Conservation (phyloP, 2,329 filamentous ascomycete species). For the Colletotrichum horii region DNA sequence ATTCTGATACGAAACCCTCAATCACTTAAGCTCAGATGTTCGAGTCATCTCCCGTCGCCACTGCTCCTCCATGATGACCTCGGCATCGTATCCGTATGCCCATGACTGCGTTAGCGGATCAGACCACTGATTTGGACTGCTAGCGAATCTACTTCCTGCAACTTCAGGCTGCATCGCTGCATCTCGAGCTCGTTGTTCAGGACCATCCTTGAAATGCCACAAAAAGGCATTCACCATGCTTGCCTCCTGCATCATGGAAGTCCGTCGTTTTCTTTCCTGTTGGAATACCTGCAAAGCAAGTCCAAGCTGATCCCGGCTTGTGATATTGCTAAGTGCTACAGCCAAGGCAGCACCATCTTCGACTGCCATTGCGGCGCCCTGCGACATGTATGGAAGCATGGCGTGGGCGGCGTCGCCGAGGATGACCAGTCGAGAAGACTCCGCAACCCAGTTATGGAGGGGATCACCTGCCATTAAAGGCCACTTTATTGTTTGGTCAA, state of each 20-base stretch:
- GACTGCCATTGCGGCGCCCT: constrained; percentile 62
- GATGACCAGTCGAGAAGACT: constrained; percentile 60
- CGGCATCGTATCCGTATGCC: constrained; percentile 55
- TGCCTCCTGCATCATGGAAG: constrained; percentile 63
- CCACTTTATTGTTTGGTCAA: constrained; percentile 38
- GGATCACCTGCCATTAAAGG: constrained; percentile 30
- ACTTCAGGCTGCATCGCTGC: constrained; percentile 45
- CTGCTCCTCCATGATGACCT: constrained; percentile 36
- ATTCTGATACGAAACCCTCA: too few species aligned
- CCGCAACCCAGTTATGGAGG: constrained; percentile 55
- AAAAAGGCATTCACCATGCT: constrained; percentile 56
- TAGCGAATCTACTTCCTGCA: constrained; percentile 35
- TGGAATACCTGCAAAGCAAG: constrained; percentile 55
- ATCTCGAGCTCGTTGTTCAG: constrained; percentile 45
- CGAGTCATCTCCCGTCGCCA: constrained; percentile 23
- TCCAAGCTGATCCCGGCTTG: constrained; percentile 34
- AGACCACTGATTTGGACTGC: constrained; percentile 53
- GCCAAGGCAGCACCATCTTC: constrained; percentile 66
- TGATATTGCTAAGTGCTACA: constrained; percentile 54
- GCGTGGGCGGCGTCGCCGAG: constrained; percentile 70
- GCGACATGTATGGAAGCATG: constrained; percentile 66
- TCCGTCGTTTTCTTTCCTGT: constrained; percentile 60
- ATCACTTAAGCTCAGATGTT: too few species aligned
- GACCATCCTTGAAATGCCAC: constrained; percentile 52
- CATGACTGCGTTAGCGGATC: constrained; percentile 50